Evolutionary conservation across 768 basidiomycete species (phyloP).

Genomic region (Gymnopilus junonius): DNA sequence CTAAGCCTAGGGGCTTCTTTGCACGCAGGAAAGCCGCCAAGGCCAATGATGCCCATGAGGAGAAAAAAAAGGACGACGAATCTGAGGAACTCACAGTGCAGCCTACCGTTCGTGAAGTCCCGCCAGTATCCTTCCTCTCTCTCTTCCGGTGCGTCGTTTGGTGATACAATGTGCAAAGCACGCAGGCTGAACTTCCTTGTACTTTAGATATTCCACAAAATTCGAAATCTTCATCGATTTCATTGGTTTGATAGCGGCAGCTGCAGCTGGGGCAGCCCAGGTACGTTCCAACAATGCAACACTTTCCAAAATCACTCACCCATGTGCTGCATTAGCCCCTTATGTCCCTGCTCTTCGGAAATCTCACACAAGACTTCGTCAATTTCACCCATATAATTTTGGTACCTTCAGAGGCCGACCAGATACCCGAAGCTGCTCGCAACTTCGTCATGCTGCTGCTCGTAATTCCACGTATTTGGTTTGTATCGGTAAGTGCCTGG

Average conservation of each 20-base stretch:
- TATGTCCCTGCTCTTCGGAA: slow-evolving; percentile 86
- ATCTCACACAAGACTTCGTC: slow-evolving; percentile 77
- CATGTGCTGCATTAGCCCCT: slow-evolving; percentile 50
- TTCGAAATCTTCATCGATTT: slow-evolving; percentile 69
- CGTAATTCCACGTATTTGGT: slow-evolving; percentile 67
- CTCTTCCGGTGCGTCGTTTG: not conserved
- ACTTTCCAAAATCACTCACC: slow-evolving; percentile 6
- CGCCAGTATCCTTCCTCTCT: slow-evolving; percentile 41
- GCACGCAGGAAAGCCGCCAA: slow-evolving; percentile 36
- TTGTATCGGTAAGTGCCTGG: slow-evolving; percentile 56
- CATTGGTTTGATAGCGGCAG: slow-evolving; percentile 75
- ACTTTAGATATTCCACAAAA: slow-evolving; percentile 70
- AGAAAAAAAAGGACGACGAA: slow-evolving; percentile 28
- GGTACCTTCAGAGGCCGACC: slow-evolving; percentile 28
- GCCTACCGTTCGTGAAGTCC: slow-evolving; percentile 29
- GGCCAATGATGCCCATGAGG: slow-evolving; percentile 22
- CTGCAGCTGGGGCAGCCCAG: slow-evolving; percentile 82
- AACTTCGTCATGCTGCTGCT: slow-evolving; percentile 57
- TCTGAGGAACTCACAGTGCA: slow-evolving; percentile 30
- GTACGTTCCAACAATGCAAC: slow-evolving; percentile 38
- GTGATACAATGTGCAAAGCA: not conserved
- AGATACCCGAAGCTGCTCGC: slow-evolving; percentile 40
- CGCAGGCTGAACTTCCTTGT: slow-evolving; percentile 3
- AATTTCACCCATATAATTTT: slow-evolving; percentile 45
- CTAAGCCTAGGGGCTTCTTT: slow-evolving; percentile 44